A percentile compares a stretch with the other conserved stretches of the same genome.
Evolutionary conservation across 768 basidiomycete species (phyloP).

Genomic region (Suillus hirtellus): DNA sequence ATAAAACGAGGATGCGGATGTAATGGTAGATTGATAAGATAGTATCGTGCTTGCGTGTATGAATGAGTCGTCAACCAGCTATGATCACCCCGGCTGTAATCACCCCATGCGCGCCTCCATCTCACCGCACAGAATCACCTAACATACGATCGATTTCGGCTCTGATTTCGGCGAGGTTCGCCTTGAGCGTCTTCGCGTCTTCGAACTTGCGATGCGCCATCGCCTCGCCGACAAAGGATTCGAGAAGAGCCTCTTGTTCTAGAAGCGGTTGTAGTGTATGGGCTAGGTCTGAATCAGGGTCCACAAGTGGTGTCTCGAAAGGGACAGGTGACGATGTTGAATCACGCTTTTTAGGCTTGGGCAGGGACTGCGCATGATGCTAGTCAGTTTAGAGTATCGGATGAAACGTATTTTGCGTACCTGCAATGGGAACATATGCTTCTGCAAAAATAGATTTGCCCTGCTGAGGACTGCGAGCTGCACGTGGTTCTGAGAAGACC

Average conservation of each 20-base stretch:
- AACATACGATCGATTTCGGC: constrained; percentile 77
- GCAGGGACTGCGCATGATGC: constrained; percentile 37
- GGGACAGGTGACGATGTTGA: constrained; percentile 16
- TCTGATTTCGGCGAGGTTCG: constrained; percentile 80
- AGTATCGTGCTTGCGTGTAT: constrained; percentile 1
- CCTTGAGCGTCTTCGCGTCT: constrained; percentile 83
- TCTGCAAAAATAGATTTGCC: constrained; percentile 81
- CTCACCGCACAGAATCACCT: constrained; percentile 29
- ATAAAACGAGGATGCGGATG: constrained; percentile 1
- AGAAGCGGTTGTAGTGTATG: constrained; percentile 80
- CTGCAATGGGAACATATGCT: constrained; percentile 73
- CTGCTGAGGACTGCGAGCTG: constrained; percentile 79
- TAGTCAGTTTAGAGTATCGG: neutral
- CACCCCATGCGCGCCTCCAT: constrained; percentile 3
- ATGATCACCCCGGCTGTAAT: neutral
- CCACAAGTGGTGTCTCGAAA: constrained; percentile 38
- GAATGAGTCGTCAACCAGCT: neutral
- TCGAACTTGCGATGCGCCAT: constrained; percentile 92
- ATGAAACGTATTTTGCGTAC: constrained; percentile 12
- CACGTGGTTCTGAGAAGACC: constrained; percentile 79
- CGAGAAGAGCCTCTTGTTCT: constrained; percentile 91
- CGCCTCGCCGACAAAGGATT: constrained; percentile 89
- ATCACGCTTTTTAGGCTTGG: constrained; percentile 46
- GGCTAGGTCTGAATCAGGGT: constrained; percentile 71
- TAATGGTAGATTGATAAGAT: constrained; percentile 1